Base-by-base conservation (phyloP, 139 green algal genomes). In the Chlamydomonas sp. region DNA sequence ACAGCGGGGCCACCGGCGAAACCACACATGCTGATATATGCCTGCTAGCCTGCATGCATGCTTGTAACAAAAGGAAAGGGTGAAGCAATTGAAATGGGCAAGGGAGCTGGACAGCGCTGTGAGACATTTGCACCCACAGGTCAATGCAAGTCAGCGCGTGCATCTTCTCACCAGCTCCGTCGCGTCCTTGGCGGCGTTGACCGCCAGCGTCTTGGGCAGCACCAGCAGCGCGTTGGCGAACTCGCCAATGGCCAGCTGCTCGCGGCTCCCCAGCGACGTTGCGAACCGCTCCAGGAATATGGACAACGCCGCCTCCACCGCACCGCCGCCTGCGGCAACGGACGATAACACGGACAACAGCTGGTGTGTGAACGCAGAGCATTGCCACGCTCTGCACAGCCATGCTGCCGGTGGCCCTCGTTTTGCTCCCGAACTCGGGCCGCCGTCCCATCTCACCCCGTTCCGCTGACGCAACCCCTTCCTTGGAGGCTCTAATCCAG, bases 191-290 rank as follows among this genome's bases (percentile, higher is more conserved):
- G 97, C 97, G 9, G 97, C 97, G 88, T 99, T 99, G 66, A 99
- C 98, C 0, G 96, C 95, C 31, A 99, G 92, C 31, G 95, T 97
- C 91, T 99, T 99, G 78, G 97, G 90, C 17, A 95, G 80, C 63
- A 95, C 93, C 78, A 95, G 89, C 67, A 90, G 78, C 20, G 93
- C 86, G 64, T 93, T 92, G n/a, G 93, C 93, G 98, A 98, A 91
- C 92, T 97, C 91, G 96, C 97, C 73, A 97, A 99, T 99, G 49
- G 98, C 98, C 66, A 99, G 95, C 96, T 99, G 98, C 94, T 99
- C 98, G 17, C 98, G 90, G 60, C 91, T 96, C 63, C 97, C 97
- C 60, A 99, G 92, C 10, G 96, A 98, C 66, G 95, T 99, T 72
- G 98, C 98, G 91, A 98, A 98, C 85, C 92, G 96, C 86, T 99